Evolutionary conservation across 805 yeast species (phyloP).

Genomic region (Yarrowia sp.): DNA sequence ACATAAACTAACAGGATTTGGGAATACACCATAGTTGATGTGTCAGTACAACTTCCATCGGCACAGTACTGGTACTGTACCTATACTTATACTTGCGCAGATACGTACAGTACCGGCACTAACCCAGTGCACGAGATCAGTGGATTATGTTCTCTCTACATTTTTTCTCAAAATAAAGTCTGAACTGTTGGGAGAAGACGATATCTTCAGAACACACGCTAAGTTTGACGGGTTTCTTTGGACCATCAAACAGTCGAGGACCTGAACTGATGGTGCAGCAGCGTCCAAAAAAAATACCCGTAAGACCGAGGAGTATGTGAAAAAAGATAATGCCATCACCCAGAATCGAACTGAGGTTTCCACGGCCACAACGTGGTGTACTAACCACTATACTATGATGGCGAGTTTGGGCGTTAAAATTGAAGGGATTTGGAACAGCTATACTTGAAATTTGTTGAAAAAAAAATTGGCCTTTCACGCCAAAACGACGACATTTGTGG

Average conservation of each 20-base stretch:
- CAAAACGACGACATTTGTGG: too few species aligned
- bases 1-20: slow-evolving; percentile 8
- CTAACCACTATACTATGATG: slow-evolving; percentile 26
- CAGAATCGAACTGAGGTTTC: slow-evolving; percentile 26
- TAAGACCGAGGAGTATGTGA: too few species aligned
- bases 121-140: too few species aligned
- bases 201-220: not conserved
- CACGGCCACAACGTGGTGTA: slow-evolving; percentile 26
- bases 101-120: too few species aligned
- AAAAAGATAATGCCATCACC: slow-evolving; percentile 25
- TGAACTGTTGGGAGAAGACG: not conserved
- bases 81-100: too few species aligned
- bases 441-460: not conserved
- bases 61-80: too few species aligned
- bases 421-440: not conserved
- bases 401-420: not conserved
- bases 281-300: too few species aligned
- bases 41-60: too few species aligned
- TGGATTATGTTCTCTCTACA: too few species aligned
- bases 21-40: not conserved
- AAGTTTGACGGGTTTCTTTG: too few species aligned
- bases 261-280: not conserved
- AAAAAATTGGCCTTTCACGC: not conserved
- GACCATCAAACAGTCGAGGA: not conserved
- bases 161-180: too few species aligned